phyloP scores from a whole-genome alignment of 768 basidiomycete genomes.

The Tricholoma sp. region DNA sequence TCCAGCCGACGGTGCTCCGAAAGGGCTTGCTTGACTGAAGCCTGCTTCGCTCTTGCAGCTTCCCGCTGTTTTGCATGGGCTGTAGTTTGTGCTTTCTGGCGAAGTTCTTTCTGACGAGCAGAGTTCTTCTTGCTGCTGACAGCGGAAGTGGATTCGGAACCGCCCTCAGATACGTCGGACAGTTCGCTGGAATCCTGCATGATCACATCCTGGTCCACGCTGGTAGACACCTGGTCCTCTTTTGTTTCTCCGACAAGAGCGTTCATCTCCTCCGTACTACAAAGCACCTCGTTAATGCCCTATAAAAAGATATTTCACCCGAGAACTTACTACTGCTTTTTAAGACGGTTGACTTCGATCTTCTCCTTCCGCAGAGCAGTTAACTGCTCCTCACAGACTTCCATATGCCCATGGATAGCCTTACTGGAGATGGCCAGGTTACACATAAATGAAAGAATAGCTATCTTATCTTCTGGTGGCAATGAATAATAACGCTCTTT shows the following conservation, averaged over 20 bases:
- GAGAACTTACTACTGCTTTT: constrained; percentile 76
- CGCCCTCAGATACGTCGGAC: constrained; percentile 67
- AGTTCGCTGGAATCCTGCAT: constrained; percentile 69
- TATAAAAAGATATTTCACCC: background rate
- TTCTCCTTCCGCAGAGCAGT: constrained; percentile 94
- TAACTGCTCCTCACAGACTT: constrained; percentile 81
- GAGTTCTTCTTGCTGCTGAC: constrained; percentile 39
- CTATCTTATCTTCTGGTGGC: constrained; percentile 73
- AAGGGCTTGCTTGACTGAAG: constrained; percentile 73
- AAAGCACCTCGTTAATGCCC: constrained; percentile 9
- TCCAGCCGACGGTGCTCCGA: constrained; percentile 81
- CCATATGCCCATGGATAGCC: constrained; percentile 83
- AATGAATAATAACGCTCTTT: constrained; percentile 68
- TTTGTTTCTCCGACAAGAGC: constrained; percentile 53
- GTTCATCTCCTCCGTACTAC: constrained; percentile 71
- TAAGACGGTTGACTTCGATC: constrained; percentile 88
- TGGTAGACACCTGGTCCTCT: constrained; percentile 38
- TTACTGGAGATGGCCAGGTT: constrained; percentile 90
- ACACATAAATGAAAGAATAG: constrained; percentile 83
- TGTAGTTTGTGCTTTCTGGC: constrained; percentile 46
- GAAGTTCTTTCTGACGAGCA: constrained; percentile 46
- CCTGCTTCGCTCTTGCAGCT: constrained; percentile 70
- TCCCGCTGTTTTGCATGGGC: constrained; percentile 79
- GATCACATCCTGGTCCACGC: constrained; percentile 51
- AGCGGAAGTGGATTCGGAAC: constrained; percentile 54